Evolutionary conservation across 768 basidiomycete species (phyloP).

Genomic region (Xerocomus brunneocitrinus): DNA sequence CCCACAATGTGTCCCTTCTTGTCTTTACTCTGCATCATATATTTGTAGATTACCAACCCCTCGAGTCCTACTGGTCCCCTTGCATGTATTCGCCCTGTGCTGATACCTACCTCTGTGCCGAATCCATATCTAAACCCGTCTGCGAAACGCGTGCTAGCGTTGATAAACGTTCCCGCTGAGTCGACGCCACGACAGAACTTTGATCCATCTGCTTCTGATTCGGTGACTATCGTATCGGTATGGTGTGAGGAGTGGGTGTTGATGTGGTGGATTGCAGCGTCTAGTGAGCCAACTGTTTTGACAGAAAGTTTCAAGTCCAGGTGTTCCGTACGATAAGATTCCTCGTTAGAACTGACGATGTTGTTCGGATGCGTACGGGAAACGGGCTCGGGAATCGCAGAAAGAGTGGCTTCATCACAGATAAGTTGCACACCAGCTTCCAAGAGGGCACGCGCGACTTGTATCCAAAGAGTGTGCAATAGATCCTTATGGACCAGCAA

Average conservation of each 20-base stretch:
- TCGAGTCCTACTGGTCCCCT: conserved; percentile 94
- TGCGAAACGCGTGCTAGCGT: conserved; percentile 93
- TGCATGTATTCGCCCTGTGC: conserved; percentile 94
- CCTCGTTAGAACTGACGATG: conserved; percentile 52
- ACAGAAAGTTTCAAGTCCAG: conserved; percentile 84
- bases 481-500: conserved; percentile 78
- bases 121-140: conserved; percentile 97
- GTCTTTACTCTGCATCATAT: conserved; percentile 77
- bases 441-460: conserved; percentile 70
- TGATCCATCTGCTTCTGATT: conserved; percentile 58
- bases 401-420: conserved; percentile 67
- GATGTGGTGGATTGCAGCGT: conserved; percentile 79
- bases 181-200: conserved; percentile 86
- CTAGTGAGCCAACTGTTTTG: conserved; percentile 63
- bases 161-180: conserved; percentile 88
- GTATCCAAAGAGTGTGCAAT: conserved; percentile 73
- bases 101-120: conserved; percentile 97
- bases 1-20: conserved; percentile 76
- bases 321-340: conserved; percentile 83
- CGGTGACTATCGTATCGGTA: conserved; percentile 90
- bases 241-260: conserved; percentile 93
- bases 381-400: conserved; percentile 45
- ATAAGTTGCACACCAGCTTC: conserved; percentile 66
- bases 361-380: conserved; percentile 34
- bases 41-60: conserved; percentile 94